Base-by-base conservation (phyloP, 257 asterid species). In the Fraxinus cuspidata region DNA sequence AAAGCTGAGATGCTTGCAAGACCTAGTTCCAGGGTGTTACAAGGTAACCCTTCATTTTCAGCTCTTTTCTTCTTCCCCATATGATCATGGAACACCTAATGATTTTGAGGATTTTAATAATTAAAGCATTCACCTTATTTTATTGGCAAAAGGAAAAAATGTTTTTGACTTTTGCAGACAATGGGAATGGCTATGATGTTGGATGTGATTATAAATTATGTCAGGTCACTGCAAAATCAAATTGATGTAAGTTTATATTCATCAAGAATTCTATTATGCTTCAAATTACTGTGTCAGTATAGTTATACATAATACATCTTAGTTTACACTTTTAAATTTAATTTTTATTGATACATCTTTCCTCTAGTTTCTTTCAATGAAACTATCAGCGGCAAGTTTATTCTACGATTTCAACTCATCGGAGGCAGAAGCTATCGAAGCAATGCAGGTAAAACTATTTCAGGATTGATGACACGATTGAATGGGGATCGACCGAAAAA, bases 111-210 rank as follows among this genome's bases (percentile, higher is more conserved):
- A 40, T 10, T 40, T 40, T 35, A 35, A 35, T 5, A 35, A 35
- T 35, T 35, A 5, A 37, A 2, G 44, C 44, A 38, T 13, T 10
- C 51, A 44, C 51, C 51, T 13, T 12, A 44, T 12, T 12, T 44
- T 44, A 44, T 44, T 44, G 18, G 51, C 18, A 12, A 1, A 69
- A 1, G 15, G 4, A 28, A 16, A 4, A 9, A 38, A 8, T 38
- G 12, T 8, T 38, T 38, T 71, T 51, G 29, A 23, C 29, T 58
- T 71, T 73, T 86, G 80, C 94, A 94, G 99, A 90, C 99, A 1
- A 96, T 96, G 99, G 97, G 99, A 65, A 93, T 96, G 99, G 98
- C 99, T 25, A 96, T 90, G 25, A 96, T 93, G 98, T 79, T 96
- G 85, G 99, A 93, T 77, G 99, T 96, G 73, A 92, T 93, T 15